phyloP scores from a whole-genome alignment of 2,329 filamentous ascomycete genomes.

The Diplodia intermedia region DNA sequence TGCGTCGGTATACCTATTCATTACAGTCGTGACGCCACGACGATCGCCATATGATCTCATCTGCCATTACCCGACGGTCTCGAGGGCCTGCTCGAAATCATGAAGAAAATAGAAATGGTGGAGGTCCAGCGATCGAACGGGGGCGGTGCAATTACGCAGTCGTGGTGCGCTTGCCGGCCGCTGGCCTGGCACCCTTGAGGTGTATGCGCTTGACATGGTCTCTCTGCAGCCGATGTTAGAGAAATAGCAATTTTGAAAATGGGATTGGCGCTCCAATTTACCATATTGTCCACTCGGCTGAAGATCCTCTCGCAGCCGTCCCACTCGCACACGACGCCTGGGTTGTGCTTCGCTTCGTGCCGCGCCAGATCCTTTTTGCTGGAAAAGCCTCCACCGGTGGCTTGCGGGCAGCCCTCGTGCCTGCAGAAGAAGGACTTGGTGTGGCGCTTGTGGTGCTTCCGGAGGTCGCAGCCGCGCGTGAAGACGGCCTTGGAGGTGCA shows the following conservation, averaged over 20 bases:
- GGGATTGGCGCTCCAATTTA: slow-evolving; percentile 41
- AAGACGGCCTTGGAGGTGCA: slow-evolving; percentile 66
- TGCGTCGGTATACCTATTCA: slow-evolving; percentile 28
- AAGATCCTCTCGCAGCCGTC: slow-evolving; percentile 64
- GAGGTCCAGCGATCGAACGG: not conserved
- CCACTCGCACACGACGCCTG: slow-evolving; percentile 65
- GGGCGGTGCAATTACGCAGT: slow-evolving; percentile 13
- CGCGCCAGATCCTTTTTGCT: slow-evolving; percentile 68
- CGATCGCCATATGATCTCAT: slow-evolving; percentile 25
- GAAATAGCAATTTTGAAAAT: not conserved
- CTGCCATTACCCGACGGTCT: slow-evolving; percentile 32
- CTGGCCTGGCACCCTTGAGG: slow-evolving; percentile 39
- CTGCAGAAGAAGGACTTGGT: slow-evolving; percentile 68
- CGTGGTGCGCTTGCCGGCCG: slow-evolving; percentile 31
- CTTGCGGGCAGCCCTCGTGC: slow-evolving; percentile 64
- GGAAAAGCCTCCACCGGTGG: slow-evolving; percentile 64
- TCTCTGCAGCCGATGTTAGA: slow-evolving; percentile 39
- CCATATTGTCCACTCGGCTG: slow-evolving; percentile 68
- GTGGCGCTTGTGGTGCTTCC: slow-evolving; percentile 69
- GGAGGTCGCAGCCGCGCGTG: slow-evolving; percentile 65
- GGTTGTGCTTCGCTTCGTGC: slow-evolving; percentile 69
- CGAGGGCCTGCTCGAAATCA: slow-evolving; percentile 24
- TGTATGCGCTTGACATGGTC: slow-evolving; percentile 52
- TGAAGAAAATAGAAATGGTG: slow-evolving; percentile 3
- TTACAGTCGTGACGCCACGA: slow-evolving; percentile 31